Conservation (phyloP, 1,284 basidiomycete genomes). For the Cutaneotrichosporon sp. region DNA sequence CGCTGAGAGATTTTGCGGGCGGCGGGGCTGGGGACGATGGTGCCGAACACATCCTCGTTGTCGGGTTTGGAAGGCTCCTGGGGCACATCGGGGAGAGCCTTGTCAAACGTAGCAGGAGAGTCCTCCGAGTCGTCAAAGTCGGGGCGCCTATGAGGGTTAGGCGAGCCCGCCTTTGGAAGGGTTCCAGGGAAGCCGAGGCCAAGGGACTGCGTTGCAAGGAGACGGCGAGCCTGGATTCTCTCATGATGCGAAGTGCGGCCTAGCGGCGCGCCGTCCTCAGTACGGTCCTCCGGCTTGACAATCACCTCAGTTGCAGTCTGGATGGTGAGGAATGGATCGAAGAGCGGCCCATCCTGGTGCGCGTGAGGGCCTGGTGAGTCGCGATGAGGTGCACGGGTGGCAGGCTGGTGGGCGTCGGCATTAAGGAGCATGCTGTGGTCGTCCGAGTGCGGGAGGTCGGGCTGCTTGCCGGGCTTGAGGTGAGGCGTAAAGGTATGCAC, state of each 20-base stretch:
- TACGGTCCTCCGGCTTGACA: conserved; percentile 45
- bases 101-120: neutral
- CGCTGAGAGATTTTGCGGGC: conserved; percentile 12
- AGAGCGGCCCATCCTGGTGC: conserved; percentile 43
- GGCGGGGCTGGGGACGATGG: conserved; percentile 13
- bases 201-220: conserved; percentile 42
- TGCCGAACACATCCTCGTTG: conserved; percentile 13
- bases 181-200: conserved; percentile 38
- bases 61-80: neutral
- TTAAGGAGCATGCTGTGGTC: conserved; percentile 41
- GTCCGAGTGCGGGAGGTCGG: conserved; percentile 29
- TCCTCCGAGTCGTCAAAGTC: conserved; percentile 2
- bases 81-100: neutral
- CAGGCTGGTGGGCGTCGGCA: conserved; percentile 38
- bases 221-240: conserved; percentile 40
- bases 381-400: conserved; percentile 1
- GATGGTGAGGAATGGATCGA: conserved; percentile 49
- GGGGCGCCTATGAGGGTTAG: neutral
- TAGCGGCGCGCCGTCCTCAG: conserved; percentile 62
- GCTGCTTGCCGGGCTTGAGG: conserved; percentile 26
- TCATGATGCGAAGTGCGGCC: conserved; percentile 62
- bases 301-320: conserved; percentile 43
- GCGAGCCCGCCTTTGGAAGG: neutral
- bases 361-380: conserved; percentile 24
- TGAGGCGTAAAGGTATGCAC: conserved; percentile 15